phyloP scores from a whole-genome alignment of 305 asterid species.

The Ruellia speciosa region DNA sequence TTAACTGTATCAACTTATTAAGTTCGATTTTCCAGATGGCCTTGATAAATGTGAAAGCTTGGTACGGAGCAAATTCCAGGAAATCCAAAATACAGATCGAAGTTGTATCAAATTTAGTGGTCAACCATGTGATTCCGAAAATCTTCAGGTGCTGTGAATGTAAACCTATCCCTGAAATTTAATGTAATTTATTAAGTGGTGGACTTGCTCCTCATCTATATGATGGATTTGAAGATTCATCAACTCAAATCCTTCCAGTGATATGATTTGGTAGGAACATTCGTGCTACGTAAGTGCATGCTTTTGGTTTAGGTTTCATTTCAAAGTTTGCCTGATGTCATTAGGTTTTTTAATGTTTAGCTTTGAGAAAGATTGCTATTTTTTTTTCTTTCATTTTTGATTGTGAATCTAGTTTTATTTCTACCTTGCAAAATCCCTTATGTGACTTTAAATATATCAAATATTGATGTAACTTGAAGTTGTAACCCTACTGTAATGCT shows the following conservation, averaged over 20 bases:
- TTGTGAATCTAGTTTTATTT: too few relatives aligned
- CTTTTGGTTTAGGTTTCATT: background rate
- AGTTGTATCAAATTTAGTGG: constrained; percentile 54
- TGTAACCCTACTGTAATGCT: too few relatives aligned
- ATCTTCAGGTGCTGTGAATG: constrained; percentile 57
- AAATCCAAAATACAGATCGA: constrained; percentile 57
- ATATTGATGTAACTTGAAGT: too few relatives aligned
- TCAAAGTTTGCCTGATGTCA: background rate
- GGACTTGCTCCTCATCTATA: background rate
- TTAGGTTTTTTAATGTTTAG: background rate
- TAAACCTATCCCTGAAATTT: constrained; percentile 7
- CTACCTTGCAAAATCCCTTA: too few relatives aligned
- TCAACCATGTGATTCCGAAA: constrained; percentile 73
- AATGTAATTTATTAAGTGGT: background rate
- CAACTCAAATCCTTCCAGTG: background rate
- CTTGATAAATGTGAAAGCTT: constrained; percentile 72
- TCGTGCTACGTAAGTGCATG: background rate
- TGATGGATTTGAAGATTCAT: background rate
- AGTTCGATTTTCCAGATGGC: constrained; percentile 44
- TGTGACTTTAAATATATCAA: too few relatives aligned
- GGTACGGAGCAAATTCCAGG: constrained; percentile 72
- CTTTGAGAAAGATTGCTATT: background rate
- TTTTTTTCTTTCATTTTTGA: background rate
- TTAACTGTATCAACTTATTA: constrained; percentile 19
- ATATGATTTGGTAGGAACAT: too few relatives aligned